A percentile compares a stretch with the other conserved stretches of the same genome.
These are phyloP conservation scores for Coemansia sp. DNA, from an alignment of 192 early-diverging fungal genomes.

Conservation along the genomic window DNA sequence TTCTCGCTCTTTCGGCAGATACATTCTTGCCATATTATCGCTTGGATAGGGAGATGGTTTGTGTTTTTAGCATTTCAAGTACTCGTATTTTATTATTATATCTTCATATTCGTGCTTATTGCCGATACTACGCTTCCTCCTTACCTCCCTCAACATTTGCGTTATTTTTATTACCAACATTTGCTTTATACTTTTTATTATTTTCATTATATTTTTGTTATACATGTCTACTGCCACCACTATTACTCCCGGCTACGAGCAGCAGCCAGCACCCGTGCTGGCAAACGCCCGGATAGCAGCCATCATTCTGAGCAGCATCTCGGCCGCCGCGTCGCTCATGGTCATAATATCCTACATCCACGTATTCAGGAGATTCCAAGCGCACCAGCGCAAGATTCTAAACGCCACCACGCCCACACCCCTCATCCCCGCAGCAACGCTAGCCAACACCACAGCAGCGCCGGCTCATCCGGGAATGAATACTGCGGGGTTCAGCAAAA, in stretches of 20 bases:
- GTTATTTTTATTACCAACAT: neutral
- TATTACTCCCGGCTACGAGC: neutral
- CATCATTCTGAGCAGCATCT: slow-evolving; percentile 41
- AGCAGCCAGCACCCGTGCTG: neutral
- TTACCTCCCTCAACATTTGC: no score
- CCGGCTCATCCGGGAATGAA: no score
- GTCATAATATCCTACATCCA: slow-evolving; percentile 43
- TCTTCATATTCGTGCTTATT: no score
- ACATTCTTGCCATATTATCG: no score
- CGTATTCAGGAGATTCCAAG: slow-evolving; percentile 26
- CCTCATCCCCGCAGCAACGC: no score
- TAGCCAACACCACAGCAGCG: neutral
- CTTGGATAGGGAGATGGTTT: no score
- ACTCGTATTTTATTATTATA: no score
- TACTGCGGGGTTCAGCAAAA: neutral
- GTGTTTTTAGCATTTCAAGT: no score
- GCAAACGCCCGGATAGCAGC: slow-evolving; percentile 32
- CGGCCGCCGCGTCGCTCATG: slow-evolving; percentile 30
- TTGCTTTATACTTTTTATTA: neutral
- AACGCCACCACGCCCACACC: slow-evolving; percentile 2
- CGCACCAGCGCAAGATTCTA: slow-evolving; percentile 45
- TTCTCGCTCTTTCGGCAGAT: neutral
- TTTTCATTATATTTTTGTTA: neutral
- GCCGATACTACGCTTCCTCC: no score
- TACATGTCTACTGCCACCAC: neutral